Conservation (phyloP, 148 eudicot genomes). For the Spergularia bocconei region DNA sequence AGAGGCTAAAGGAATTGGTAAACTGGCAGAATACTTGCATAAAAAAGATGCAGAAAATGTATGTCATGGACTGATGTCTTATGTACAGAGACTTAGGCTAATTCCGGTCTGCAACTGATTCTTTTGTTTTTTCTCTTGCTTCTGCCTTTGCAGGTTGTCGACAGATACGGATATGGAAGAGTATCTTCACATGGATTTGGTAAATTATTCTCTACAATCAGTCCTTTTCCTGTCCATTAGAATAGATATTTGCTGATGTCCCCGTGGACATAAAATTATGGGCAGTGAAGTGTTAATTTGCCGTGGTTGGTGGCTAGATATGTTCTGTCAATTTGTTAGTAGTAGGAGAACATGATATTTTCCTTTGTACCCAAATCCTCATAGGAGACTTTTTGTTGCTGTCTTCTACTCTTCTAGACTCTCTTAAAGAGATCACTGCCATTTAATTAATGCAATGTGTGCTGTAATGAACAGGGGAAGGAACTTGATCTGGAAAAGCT, state of each 20-base stretch:
- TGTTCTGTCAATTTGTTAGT: no score
- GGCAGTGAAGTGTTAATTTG: no score
- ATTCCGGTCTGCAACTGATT: conserved; percentile 4
- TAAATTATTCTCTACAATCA: conserved; percentile 20
- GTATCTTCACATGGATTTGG: conserved; percentile 70
- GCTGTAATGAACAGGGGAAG: conserved; percentile 42
- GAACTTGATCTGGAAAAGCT: conserved; percentile 66
- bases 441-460: conserved; percentile 8
- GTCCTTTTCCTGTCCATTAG: neutral
- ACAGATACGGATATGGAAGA: conserved; percentile 39
- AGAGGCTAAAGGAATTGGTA: conserved; percentile 60
- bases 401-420: no score
- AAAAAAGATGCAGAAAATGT: conserved; percentile 60
- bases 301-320: no score
- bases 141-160: conserved; percentile 44
- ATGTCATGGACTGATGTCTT: conserved; percentile 20
- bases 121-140: neutral
- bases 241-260: neutral
- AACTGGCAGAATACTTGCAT: conserved; percentile 59
- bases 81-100: neutral
- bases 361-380: no score
- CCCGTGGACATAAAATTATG: neutral
- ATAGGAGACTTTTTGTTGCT: neutral
- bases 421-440: neutral
- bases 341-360: no score